These are phyloP conservation scores for Tirmania nivea DNA, from an alignment of 495 filamentous ascomycete species.

Conservation along the genomic window DNA sequence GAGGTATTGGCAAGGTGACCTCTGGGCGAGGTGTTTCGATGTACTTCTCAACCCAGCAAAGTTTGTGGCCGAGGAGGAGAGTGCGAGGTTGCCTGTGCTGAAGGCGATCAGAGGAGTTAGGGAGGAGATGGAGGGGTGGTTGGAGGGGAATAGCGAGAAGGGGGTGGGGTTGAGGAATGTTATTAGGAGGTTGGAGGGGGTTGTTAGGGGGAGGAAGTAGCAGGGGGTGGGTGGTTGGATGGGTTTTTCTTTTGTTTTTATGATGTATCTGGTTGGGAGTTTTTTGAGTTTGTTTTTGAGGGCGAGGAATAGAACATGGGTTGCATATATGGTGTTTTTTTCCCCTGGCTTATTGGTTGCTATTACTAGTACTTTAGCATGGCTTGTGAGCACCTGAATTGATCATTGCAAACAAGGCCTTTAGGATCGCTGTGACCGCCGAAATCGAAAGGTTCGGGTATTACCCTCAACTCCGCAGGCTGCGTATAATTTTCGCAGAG, in stretches of 20 bases:
- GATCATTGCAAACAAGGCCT: too few relatives aligned
- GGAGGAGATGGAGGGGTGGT: constrained; percentile 65
- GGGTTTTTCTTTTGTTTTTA: background rate
- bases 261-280: too few relatives aligned
- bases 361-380: too few relatives aligned
- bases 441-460: too few relatives aligned
- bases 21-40: constrained; percentile 72
- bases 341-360: too few relatives aligned
- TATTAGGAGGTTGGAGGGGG: constrained; percentile 45
- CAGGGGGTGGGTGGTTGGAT: background rate
- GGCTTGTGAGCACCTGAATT: too few relatives aligned
- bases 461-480: too few relatives aligned
- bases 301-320: too few relatives aligned
- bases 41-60: constrained; percentile 59
- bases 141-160: constrained; percentile 62
- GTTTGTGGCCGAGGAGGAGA: constrained; percentile 38
- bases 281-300: too few relatives aligned
- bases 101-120: constrained; percentile 42
- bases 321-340: too few relatives aligned
- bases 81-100: constrained; percentile 39
- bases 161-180: constrained; percentile 50
- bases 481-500: too few relatives aligned
- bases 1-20: constrained; percentile 82
- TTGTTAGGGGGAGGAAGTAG: constrained; percentile 20
- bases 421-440: too few relatives aligned